These are phyloP conservation scores for Hirschioporus abietinus DNA, from an alignment of 768 basidiomycete species.

Conservation along the genomic window DNA sequence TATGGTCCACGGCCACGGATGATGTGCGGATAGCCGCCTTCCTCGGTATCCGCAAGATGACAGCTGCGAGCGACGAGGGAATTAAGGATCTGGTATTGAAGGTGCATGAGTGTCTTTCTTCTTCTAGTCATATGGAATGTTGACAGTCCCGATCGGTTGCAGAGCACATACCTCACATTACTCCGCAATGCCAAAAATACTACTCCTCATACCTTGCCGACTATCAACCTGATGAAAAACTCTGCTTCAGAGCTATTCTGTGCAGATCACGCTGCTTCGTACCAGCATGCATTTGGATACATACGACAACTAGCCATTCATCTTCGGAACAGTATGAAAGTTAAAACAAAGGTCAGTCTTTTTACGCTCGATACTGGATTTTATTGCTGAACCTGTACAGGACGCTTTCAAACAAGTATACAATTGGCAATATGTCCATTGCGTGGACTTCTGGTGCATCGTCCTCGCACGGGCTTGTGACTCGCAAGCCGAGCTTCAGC, in stretches of 20 bases:
- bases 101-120: conserved; percentile 36
- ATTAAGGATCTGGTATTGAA: conserved; percentile 84
- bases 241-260: conserved; percentile 91
- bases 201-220: conserved; percentile 80
- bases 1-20: conserved; percentile 84
- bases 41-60: conserved; percentile 76
- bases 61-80: conserved; percentile 69
- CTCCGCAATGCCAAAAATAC: conserved; percentile 83
- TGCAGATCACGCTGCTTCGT: conserved; percentile 64
- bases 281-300: conserved; percentile 94
- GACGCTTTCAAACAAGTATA: conserved; percentile 94
- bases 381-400: conserved; percentile 30
- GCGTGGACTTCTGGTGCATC: conserved; percentile 92
- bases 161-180: conserved; percentile 88
- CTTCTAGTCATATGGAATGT: not conserved
- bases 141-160: conserved; percentile 2
- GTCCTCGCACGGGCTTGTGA: conserved; percentile 83
- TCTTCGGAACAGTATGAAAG: conserved; percentile 86
- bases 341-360: conserved; percentile 65
- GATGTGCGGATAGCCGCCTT: conserved; percentile 80
- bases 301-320: conserved; percentile 94
- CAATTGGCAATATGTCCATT: conserved; percentile 98
- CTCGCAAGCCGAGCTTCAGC: conserved; percentile 43
- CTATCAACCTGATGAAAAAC: conserved; percentile 97
- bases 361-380: conserved; percentile 9